Base-by-base conservation (phyloP, 192 early-diverging fungal species). In the Backusella morwellensis region DNA sequence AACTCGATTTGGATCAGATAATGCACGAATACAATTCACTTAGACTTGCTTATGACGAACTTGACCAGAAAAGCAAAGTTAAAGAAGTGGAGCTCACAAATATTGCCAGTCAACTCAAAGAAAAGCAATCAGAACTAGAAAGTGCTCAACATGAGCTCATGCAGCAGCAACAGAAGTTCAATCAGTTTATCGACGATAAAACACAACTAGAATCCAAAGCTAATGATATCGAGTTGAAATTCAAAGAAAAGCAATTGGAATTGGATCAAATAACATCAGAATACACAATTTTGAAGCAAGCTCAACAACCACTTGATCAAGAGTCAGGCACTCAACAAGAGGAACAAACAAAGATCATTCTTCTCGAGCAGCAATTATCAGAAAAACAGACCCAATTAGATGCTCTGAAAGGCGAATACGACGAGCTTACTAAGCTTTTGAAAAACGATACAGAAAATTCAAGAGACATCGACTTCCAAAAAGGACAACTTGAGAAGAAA, bases 1-100 rank as follows among this genome's bases (percentile, higher is more conserved):
- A 63, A 63, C 19, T 29, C 12, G 56, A 63, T 29, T 11, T 63
- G 21, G 56, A 63, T 29, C 56, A 63, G 23, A 29, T 23, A 14
- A 63, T 63, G 56, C 56, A 63, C 14, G 56, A 63, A 63, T 63
- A 63, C 26, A 63, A 63, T 29, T 63, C 56, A 12, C 56, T 63
- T 32, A 23, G 56, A 14, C 56, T 63, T 63, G 56, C 56, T 63
- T 63, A 63, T 29, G 56, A 29, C 26, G 56, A 63, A 29, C 56
- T 63, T 11, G 56, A 63, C 21, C 56, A 63, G 6, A 63, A 63
- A 7, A 63, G 26, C 26, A 23, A 26, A 63, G 8, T 12, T 3
- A 63, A 63, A 26, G 56, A 63, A 63, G 9, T 29, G 23, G 56
- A 63, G 56, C 23, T 63, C 12, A 63, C 23, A 26, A 63, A 63